phyloP scores from a whole-genome alignment of 805 yeast genomes.

The Clavispora carvajalis region DNA sequence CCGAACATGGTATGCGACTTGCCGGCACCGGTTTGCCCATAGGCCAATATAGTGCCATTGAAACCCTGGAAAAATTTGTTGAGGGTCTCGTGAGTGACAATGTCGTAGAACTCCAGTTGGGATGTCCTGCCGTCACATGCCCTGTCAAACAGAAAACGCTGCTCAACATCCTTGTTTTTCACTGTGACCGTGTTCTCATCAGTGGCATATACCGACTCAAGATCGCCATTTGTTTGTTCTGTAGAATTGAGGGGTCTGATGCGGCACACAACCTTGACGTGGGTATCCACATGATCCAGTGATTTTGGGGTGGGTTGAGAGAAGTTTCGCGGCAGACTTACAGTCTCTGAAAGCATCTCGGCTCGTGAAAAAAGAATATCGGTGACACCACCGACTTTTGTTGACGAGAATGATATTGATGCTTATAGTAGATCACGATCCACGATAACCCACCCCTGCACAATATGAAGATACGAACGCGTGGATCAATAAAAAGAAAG shows the following conservation, averaged over 20 bases:
- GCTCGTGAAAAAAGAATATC: not conserved
- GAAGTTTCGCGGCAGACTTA: not conserved
- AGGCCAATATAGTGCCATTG: conserved; percentile 71
- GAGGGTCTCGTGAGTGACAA: conserved; percentile 56
- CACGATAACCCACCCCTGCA: not conserved
- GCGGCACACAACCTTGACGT: conserved; percentile 66
- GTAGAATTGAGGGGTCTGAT: conserved; percentile 52
- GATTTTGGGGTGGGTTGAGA: not conserved
- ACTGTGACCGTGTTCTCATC: conserved; percentile 24
- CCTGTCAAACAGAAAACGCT: conserved; percentile 55
- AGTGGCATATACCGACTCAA: conserved; percentile 13
- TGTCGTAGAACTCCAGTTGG: conserved; percentile 57
- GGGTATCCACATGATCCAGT: conserved; percentile 12
- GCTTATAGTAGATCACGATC: not conserved
- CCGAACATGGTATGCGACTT: conserved; percentile 79
- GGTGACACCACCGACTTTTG: too few species aligned
- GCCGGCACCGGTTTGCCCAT: conserved; percentile 79
- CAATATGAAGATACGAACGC: not conserved
- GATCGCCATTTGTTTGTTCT: conserved; percentile 23
- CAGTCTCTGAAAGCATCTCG: not conserved
- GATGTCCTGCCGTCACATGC: conserved; percentile 49
- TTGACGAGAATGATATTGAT: too few species aligned
- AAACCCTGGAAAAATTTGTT: conserved; percentile 70
- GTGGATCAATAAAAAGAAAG: conserved; percentile 2
- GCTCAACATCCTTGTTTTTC: conserved; percentile 22